Percentiles rank a stretch among this genome's conserved stretches.
Conservation (phyloP, 2,329 filamentous ascomycete species). For the Aspergillus nomiae region DNA sequence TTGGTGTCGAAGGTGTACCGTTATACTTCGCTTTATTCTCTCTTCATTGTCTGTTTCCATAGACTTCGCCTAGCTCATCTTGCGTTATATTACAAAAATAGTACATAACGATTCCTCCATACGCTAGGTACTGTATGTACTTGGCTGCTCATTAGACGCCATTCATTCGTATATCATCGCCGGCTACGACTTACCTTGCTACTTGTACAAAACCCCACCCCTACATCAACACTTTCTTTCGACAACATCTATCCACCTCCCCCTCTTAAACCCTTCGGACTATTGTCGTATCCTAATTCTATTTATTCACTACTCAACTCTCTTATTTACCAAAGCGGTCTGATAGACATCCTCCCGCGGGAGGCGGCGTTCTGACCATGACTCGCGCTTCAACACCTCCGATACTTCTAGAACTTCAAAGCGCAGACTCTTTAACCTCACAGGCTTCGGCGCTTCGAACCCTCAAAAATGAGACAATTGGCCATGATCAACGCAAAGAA, state of each 20-base stretch:
- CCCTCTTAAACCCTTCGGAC: background rate
- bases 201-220: constrained; percentile 10
- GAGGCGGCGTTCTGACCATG: constrained; percentile 50
- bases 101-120: background rate
- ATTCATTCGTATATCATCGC: constrained; percentile 1
- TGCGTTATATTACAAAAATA: background rate
- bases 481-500: constrained; percentile 85
- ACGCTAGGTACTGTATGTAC: background rate
- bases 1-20: background rate
- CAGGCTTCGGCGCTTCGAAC: constrained; percentile 63
- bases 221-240: background rate
- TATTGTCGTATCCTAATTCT: background rate
- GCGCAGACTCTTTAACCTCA: constrained; percentile 47
- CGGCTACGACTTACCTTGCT: background rate
- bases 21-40: background rate
- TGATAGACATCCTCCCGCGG: constrained; percentile 20
- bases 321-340: background rate
- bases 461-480: constrained; percentile 87
- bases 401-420: constrained; percentile 60
- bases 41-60: background rate
- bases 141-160: background rate
- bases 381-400: constrained; percentile 56
- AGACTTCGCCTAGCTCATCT: background rate
- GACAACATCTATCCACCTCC: background rate
- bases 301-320: background rate